phyloP scores from a whole-genome alignment of 78 protist species.

The Cavenderia fasciculata region DNA sequence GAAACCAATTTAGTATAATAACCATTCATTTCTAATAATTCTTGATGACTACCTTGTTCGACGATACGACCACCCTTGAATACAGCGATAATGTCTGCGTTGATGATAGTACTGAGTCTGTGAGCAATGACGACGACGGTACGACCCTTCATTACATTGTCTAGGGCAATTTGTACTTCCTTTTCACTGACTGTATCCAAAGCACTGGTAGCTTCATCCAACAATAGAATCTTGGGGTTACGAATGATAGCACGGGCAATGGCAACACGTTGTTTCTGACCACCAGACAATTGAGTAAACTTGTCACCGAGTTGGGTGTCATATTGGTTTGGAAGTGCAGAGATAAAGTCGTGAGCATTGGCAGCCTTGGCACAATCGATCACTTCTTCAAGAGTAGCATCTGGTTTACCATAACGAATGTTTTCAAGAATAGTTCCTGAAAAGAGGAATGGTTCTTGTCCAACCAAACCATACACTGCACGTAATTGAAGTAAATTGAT shows the following conservation, averaged over 20 bases:
- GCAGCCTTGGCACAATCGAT: conserved; percentile 87
- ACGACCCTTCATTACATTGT: conserved; percentile 70
- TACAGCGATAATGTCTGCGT: conserved; percentile 85
- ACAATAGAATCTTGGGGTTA: conserved; percentile 91
- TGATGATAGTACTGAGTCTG: conserved; percentile 91
- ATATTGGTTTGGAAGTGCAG: conserved; percentile 67
- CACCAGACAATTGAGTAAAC: conserved; percentile 93
- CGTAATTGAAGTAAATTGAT: conserved; percentile 71
- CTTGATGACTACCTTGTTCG: conserved; percentile 91
- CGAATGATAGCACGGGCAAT: conserved; percentile 96
- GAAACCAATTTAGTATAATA: conserved; percentile 47
- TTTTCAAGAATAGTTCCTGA: conserved; percentile 27
- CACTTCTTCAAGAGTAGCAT: conserved; percentile 80
- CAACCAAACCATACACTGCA: conserved; percentile 80
- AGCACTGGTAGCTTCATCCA: conserved; percentile 93
- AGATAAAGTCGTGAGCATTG: conserved; percentile 92
- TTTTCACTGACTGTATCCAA: conserved; percentile 77
- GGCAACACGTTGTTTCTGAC: conserved; percentile 96
- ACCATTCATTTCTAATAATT: conserved; percentile 83
- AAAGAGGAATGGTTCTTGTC: conserved; percentile 93
- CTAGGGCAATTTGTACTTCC: conserved; percentile 91
- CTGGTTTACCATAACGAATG: conserved; percentile 24
- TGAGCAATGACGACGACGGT: conserved; percentile 98
- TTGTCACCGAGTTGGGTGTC: conserved; percentile 89
- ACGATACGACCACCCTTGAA: conserved; percentile 87